Evolutionary conservation across 169 alveolate genomes (phyloP).

Genomic region (Cryptosporidium baileyi): DNA sequence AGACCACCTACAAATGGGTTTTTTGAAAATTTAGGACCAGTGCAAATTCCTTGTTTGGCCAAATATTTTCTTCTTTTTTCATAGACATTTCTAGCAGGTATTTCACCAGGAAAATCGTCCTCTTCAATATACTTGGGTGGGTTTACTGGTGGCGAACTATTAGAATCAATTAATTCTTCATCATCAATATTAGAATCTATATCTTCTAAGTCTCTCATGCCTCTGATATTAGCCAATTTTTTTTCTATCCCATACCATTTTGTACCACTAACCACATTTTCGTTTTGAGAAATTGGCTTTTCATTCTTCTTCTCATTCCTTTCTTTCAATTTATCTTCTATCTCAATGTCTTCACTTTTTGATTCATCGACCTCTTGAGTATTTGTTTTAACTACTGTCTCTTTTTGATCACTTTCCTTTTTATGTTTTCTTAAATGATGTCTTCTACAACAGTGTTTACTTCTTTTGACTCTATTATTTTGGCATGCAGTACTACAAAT

Average conservation of each 20-base stretch:
- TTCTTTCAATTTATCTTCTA: background rate
- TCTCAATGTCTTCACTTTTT: background rate
- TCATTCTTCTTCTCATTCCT: background rate
- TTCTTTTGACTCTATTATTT: constrained; percentile 3
- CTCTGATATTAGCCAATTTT: constrained; percentile 27
- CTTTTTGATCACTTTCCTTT: background rate
- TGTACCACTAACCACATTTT: constrained; percentile 21
- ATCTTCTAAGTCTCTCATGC: constrained; percentile 5
- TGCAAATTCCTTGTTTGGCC: constrained; percentile 27
- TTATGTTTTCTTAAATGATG: constrained; percentile 10
- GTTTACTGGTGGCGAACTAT: background rate
- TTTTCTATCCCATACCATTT: constrained; percentile 47
- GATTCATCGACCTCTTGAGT: background rate
- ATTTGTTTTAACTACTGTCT: background rate
- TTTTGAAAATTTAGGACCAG: constrained; percentile 11
- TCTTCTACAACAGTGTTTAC: constrained; percentile 19
- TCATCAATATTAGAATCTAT: background rate
- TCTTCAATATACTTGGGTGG: constrained; percentile 11
- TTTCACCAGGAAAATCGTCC: constrained; percentile 6
- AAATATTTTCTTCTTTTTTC: background rate
- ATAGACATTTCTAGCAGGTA: background rate
- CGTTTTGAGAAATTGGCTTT: background rate
- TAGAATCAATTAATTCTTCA: background rate
- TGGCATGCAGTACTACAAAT: constrained; percentile 45
- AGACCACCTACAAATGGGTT: constrained; percentile 64